Percentiles rank a stretch among this genome's conserved stretches.
These are phyloP conservation scores for Aureobasidium sp. DNA, from an alignment of 2,329 filamentous ascomycete genomes.

Conservation along the genomic window DNA sequence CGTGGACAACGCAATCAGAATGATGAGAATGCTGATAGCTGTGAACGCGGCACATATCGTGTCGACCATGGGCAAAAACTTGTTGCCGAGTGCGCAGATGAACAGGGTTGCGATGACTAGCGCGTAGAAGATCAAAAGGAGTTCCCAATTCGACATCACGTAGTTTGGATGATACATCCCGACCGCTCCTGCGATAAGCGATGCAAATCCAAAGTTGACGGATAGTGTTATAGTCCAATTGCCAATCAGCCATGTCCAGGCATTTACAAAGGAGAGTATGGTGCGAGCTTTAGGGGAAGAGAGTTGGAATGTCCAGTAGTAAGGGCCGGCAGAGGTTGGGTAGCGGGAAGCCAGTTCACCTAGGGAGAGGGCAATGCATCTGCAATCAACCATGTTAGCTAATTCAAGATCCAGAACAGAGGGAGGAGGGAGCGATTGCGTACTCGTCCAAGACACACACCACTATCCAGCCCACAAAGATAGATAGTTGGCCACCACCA, in stretches of 20 bases:
- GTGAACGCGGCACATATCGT: conserved; percentile 52
- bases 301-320: conserved; percentile 70
- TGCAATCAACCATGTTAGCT: not conserved
- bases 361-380: conserved; percentile 57
- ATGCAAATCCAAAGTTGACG: conserved; percentile 63
- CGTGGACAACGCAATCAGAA: conserved; percentile 49
- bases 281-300: conserved; percentile 44
- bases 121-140: conserved; percentile 64
- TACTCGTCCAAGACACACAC: conserved; percentile 61
- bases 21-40: conserved; percentile 48
- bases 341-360: conserved; percentile 69
- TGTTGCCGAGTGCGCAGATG: conserved; percentile 61
- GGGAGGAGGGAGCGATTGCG: not conserved
- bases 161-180: conserved; percentile 49
- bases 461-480: conserved; percentile 65
- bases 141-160: conserved; percentile 53
- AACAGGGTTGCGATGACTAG: conserved; percentile 58
- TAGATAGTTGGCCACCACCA: conserved; percentile 59
- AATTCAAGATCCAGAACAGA: not conserved
- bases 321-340: conserved; percentile 69
- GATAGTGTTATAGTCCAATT: conserved; percentile 73
- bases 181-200: conserved; percentile 42
- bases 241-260: conserved; percentile 67
- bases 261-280: conserved; percentile 58
- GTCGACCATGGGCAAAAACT: conserved; percentile 57